These are phyloP conservation scores for Chlorella sp. DNA, from an alignment of 139 green algal genomes.

Conservation along the genomic window DNA sequence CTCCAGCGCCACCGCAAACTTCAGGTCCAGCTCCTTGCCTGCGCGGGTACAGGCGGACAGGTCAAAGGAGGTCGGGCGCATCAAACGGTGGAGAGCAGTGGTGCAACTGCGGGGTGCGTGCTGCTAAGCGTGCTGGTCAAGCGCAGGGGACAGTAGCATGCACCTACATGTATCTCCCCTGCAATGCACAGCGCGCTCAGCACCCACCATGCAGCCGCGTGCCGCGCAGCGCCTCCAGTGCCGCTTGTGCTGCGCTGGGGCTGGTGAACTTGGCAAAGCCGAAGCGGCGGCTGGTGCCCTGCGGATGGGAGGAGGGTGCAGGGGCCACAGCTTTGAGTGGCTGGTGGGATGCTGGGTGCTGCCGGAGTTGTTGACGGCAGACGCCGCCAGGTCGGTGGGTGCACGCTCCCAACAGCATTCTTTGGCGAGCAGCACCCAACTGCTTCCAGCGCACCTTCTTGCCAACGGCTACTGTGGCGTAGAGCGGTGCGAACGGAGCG, in stretches of 20 bases:
- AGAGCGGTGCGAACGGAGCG: conserved; percentile 3
- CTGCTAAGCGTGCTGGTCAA: too few species aligned
- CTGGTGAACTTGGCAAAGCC: conserved; percentile 27
- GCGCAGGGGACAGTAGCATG: too few species aligned
- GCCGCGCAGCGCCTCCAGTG: conserved; percentile 4
- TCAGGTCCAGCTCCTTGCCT: conserved; percentile 14
- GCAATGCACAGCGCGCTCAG: too few species aligned
- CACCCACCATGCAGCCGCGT: not conserved
- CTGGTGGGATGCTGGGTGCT: not conserved
- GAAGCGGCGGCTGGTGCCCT: conserved; percentile 33
- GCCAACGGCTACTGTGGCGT: conserved; percentile 7
- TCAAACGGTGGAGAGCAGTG: too few species aligned
- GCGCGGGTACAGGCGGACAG: too few species aligned
- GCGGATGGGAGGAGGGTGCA: not conserved
- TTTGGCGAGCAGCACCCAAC: not conserved
- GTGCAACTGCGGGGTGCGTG: too few species aligned
- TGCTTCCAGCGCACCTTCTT: not conserved
- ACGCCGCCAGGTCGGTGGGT: too few species aligned
- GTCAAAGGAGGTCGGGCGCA: too few species aligned
- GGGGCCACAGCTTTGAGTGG: not conserved
- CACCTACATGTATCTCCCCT: too few species aligned
- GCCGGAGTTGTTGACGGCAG: not conserved
- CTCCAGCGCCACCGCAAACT: conserved; percentile 23
- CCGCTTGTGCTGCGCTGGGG: not conserved
- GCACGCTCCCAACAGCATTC: too few species aligned